Conservation (phyloP, 2,329 filamentous ascomycete species). For the Ceratocystis harringtonii region DNA sequence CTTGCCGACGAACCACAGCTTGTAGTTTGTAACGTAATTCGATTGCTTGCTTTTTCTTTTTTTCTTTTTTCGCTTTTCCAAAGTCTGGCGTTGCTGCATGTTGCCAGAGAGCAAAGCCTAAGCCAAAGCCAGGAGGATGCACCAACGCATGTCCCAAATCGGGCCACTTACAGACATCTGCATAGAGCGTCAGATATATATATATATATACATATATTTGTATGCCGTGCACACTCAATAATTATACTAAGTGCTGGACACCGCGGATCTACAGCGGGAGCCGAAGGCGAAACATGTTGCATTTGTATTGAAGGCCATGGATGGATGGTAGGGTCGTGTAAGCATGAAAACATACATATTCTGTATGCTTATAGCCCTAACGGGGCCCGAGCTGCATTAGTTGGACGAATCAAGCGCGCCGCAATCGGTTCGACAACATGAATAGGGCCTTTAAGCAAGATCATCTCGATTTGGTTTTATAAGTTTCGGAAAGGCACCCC, state of each 20-base stretch:
- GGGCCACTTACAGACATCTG: constrained; percentile 32
- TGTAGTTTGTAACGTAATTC: not conserved
- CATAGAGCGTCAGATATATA: constrained; percentile 19
- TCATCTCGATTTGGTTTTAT: too few species aligned
- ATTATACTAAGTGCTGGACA: constrained; percentile 52
- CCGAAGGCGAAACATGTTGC: constrained; percentile 66
- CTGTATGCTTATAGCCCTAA: too few species aligned
- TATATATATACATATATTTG: constrained; percentile 20
- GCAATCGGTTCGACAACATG: too few species aligned
- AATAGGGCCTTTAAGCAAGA: too few species aligned
- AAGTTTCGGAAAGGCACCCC: too few species aligned
- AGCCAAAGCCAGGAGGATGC: constrained; percentile 50
- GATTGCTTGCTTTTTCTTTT: not conserved
- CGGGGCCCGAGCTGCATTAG: too few species aligned
- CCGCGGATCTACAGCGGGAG: constrained; percentile 64
- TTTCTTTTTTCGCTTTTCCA: not conserved
- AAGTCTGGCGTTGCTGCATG: not conserved
- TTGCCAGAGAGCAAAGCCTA: constrained; percentile 2
- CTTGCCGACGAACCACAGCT: constrained; percentile 5
- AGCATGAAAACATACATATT: too few species aligned
- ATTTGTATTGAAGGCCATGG: constrained; percentile 58
- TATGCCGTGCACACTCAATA: constrained; percentile 40
- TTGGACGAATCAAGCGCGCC: too few species aligned
- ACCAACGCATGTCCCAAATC: constrained; percentile 57
- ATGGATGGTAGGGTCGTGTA: constrained; percentile 33